Evolutionary conservation across 148 eudicot genomes (phyloP).

Genomic region (Arctostaphylos glauca): DNA sequence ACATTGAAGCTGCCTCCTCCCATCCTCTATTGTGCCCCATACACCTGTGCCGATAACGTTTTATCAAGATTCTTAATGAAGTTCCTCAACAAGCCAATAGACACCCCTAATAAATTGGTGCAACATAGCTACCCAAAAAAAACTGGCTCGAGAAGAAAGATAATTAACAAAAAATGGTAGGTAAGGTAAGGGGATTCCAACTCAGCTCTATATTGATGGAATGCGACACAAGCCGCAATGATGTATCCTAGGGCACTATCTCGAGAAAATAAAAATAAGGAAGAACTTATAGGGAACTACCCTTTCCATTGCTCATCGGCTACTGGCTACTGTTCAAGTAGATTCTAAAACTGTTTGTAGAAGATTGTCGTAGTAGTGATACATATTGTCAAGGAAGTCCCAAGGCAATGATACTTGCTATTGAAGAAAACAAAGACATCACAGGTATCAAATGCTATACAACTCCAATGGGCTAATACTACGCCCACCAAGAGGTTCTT

Average conservation of each 20-base stretch:
- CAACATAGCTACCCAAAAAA: neutral
- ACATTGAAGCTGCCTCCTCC: conserved; percentile 95
- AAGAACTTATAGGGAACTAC: neutral
- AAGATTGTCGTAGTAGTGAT: neutral
- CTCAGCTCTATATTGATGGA: neutral
- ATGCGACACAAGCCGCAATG: neutral
- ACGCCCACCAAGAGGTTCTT: neutral
- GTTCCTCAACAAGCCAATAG: neutral
- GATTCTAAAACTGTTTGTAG: neutral
- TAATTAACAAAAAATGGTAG: neutral
- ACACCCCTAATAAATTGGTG: neutral
- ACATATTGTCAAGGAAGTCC: neutral
- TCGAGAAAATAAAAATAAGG: neutral
- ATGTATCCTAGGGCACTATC: neutral
- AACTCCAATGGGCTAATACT: neutral
- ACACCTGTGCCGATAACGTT: conserved; percentile 49
- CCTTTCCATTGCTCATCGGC: neutral
- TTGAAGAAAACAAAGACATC: conserved; percentile 1
- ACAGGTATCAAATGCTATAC: neutral
- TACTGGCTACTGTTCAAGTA: neutral
- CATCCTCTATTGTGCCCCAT: conserved; percentile 96
- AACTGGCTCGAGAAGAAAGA: neutral
- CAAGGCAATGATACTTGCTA: neutral
- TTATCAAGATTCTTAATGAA: neutral
- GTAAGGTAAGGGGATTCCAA: neutral